A percentile compares a stretch with the other conserved stretches of the same genome.
phyloP scores from a whole-genome alignment of 1,284 basidiomycete species.

The Pseudozyma hubeiensis region DNA sequence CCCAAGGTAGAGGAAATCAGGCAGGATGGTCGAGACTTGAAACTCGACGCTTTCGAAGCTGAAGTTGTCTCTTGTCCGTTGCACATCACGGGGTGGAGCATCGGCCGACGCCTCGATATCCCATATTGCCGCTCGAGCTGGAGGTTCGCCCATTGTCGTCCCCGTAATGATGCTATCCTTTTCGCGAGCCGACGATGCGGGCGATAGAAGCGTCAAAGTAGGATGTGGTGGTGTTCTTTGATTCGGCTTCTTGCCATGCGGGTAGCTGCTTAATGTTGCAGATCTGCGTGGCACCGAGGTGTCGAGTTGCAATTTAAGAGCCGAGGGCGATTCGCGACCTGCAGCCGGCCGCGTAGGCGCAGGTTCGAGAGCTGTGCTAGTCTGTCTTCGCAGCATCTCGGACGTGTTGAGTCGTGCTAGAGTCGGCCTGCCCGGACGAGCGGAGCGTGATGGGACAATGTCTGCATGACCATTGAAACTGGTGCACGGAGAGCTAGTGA shows the following conservation, averaged over 20 bases:
- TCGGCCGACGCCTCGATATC: neutral
- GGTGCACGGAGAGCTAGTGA: conserved; percentile 6
- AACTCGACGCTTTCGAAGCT: conserved; percentile 29
- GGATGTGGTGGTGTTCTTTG: conserved; percentile 8
- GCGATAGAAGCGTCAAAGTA: conserved; percentile 5
- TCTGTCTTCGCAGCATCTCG: conserved; percentile 41
- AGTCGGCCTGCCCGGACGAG: conserved; percentile 26
- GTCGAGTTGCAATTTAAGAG: conserved; percentile 35
- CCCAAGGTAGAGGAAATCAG: conserved; percentile 88
- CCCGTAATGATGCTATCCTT: neutral
- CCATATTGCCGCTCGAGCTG: neutral
- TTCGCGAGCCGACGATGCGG: conserved; percentile 1
- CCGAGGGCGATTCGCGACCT: conserved; percentile 24
- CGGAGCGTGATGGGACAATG: neutral
- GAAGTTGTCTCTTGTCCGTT: conserved; percentile 11
- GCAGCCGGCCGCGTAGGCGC: conserved; percentile 1
- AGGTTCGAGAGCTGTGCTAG: conserved; percentile 11
- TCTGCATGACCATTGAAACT: neutral
- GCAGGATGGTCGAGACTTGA: conserved; percentile 75
- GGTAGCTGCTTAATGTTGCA: conserved; percentile 31
- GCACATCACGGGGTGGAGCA: neutral
- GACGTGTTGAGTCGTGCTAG: conserved; percentile 55
- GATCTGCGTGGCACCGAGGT: conserved; percentile 41
- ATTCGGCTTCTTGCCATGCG: conserved; percentile 15
- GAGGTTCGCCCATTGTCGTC: neutral